Percentiles rank a stretch among this genome's conserved stretches.
phyloP scores from a whole-genome alignment of 371 early-diverging fungal species.

The Batrachochytrium dendrobatidis region DNA sequence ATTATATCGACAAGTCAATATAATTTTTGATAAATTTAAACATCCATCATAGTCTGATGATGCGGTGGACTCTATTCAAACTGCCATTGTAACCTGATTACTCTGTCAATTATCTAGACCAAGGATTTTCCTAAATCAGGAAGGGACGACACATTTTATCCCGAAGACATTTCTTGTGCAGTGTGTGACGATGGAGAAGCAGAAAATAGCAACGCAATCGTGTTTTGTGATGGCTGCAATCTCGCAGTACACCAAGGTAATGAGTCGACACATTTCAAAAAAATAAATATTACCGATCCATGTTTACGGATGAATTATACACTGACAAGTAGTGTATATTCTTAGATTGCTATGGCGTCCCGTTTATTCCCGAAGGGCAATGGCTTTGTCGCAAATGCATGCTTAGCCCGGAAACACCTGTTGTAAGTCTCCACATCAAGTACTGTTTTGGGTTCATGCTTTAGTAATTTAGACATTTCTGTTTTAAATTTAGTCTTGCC shows the following conservation, averaged over 20 bases:
- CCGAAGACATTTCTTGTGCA: constrained; percentile 85
- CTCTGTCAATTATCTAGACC: constrained; percentile 25
- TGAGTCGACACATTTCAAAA: neutral
- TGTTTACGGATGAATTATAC: neutral
- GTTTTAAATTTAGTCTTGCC: constrained; percentile 51
- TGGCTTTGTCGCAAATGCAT: constrained; percentile 98
- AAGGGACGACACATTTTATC: constrained; percentile 31
- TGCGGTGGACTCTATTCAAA: neutral
- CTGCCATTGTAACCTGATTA: neutral
- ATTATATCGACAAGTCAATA: neutral
- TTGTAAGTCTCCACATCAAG: constrained; percentile 29
- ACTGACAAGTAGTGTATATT: neutral
- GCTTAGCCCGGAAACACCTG: constrained; percentile 83
- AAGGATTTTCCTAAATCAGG: constrained; percentile 49
- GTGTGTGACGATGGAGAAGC: constrained; percentile 94
- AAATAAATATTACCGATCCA: neutral
- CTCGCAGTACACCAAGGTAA: constrained; percentile 95
- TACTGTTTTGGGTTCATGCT: neutral
- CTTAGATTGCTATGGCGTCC: constrained; percentile 97
- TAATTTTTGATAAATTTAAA: no score
- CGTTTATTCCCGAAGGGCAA: constrained; percentile 97
- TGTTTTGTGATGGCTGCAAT: constrained; percentile 99
- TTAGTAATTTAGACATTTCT: constrained; percentile 4
- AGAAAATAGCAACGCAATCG: constrained; percentile 96
- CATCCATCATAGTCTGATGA: neutral